Base-by-base conservation (phyloP, 164 flowering plant genomes). In the Aristolochia contorta region DNA sequence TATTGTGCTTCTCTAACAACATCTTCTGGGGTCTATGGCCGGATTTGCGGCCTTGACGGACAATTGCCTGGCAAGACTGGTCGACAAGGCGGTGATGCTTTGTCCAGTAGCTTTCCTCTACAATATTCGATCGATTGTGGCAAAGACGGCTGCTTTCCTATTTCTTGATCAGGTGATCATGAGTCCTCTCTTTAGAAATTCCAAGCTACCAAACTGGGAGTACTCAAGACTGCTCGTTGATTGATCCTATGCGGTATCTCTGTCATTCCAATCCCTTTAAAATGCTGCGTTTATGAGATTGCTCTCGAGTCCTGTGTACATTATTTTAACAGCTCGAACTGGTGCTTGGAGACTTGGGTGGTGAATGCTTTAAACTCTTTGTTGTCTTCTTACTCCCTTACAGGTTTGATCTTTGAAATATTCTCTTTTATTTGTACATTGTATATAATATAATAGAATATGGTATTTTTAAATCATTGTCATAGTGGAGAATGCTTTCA, bases 91-190 rank as follows among this genome's bases (percentile, higher is more conserved):
- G n/a, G 57, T 62, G 32, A 62, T 62, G 57, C 49, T 62, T 27
- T 32, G 65, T 57, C 65, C 65, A 33, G 43, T 62, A 2, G 57
- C 57, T 23, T 62, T 18, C 51, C 65, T 62, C 57, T 54, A 47
- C 19, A 62, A 62, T 32, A 62, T 62, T n/a, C 54, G 27, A 41
- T 62, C 65, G 10, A 4, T 41, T 22, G 57, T 62, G 9, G 65
- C 49, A 18, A 51, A 47, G 65, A 53, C 43, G 32, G 65, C 65
- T 4, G 56, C 57, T 21, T 13, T 57, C 48, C 45, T 53, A 30
- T 62, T 62, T 47, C 58, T 62, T 33, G 65, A 62, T 52, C 65
- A 62, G 65, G 57, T 62, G 25, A 46, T n/a, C n/a, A n/a, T n/a
- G 21, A 19, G 4, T 19, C 13, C 45, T 16, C 13, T 7, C 6